Evolutionary conservation across 2,329 filamentous ascomycete species (phyloP).

Genomic region (Septoria petroselini): DNA sequence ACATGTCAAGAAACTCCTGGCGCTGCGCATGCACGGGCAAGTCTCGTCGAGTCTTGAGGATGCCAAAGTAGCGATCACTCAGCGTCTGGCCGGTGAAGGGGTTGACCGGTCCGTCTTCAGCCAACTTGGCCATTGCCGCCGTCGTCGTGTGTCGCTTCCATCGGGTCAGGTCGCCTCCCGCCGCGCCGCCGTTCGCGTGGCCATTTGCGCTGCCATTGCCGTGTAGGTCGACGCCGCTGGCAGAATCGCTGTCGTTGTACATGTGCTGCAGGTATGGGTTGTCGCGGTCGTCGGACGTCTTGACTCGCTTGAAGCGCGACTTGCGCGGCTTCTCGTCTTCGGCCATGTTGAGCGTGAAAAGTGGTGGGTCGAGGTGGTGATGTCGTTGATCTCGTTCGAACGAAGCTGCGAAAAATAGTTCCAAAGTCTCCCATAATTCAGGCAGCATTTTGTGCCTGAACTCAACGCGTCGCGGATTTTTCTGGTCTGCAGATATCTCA

Average conservation of each 20-base stretch:
- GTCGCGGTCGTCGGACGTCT: conserved; percentile 56
- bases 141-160: conserved; percentile 80
- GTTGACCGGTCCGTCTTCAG: conserved; percentile 78
- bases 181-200: conserved; percentile 2
- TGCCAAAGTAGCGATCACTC: conserved; percentile 82
- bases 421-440: background rate
- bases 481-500: too few relatives aligned
- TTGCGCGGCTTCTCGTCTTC: conserved; percentile 28
- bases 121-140: conserved; percentile 65
- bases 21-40: conserved; percentile 91
- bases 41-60: conserved; percentile 76
- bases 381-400: conserved; percentile 4
- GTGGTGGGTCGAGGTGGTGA: background rate
- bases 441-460: conserved; percentile 1
- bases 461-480: too few relatives aligned
- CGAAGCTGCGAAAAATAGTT: conserved; percentile 6
- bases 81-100: conserved; percentile 78
- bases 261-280: conserved; percentile 94
- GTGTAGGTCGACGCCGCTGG: conserved; percentile 31
- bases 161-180: conserved; percentile 49
- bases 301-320: conserved; percentile 47
- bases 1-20: conserved; percentile 87
- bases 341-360: conserved; percentile 45
- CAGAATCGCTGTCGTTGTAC: conserved; percentile 53
- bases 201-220: conserved; percentile 33